Conservation (phyloP, 2,329 filamentous ascomycete species). For the Claviceps sorghi region DNA sequence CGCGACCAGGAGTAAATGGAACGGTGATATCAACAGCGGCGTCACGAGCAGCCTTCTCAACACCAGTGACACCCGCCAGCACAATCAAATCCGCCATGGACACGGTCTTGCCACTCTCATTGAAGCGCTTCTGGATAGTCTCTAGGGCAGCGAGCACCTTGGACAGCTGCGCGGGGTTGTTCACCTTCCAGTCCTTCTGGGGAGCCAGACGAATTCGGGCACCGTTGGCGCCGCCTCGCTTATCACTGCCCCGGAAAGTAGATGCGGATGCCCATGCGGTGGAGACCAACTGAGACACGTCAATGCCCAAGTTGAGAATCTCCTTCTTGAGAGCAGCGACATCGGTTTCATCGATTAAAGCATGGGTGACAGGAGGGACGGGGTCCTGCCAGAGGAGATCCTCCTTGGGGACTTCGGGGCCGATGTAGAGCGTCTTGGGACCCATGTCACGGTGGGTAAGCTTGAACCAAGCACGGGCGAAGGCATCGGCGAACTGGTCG, state of each 20-base stretch:
- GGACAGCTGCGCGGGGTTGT: conserved; percentile 53
- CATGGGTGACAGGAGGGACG: conserved; percentile 43
- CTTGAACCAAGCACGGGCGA: conserved; percentile 70
- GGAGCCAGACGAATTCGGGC: conserved; percentile 61
- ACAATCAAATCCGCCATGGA: conserved; percentile 70
- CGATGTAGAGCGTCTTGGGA: conserved; percentile 54
- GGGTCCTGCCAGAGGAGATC: conserved; percentile 63
- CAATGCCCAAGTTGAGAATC: conserved; percentile 48
- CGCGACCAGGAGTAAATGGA: conserved; percentile 59
- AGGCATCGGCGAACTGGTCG: conserved; percentile 53
- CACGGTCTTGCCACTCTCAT: conserved; percentile 53
- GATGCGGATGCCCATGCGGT: conserved; percentile 57
- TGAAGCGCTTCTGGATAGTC: conserved; percentile 51
- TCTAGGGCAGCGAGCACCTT: conserved; percentile 49
- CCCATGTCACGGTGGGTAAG: conserved; percentile 69
- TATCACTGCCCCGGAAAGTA: conserved; percentile 61
- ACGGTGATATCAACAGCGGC: conserved; percentile 38
- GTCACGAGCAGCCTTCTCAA: conserved; percentile 53
- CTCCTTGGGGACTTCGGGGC: conserved; percentile 59
- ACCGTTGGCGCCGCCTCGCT: conserved; percentile 71
- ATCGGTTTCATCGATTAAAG: conserved; percentile 47
- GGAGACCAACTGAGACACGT: conserved; percentile 45
- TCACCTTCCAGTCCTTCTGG: conserved; percentile 57
- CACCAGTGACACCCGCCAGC: conserved; percentile 52
- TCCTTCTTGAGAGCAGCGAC: conserved; percentile 52